Conservation (phyloP, 495 filamentous ascomycete genomes). For the Aspergillus asperescens region DNA sequence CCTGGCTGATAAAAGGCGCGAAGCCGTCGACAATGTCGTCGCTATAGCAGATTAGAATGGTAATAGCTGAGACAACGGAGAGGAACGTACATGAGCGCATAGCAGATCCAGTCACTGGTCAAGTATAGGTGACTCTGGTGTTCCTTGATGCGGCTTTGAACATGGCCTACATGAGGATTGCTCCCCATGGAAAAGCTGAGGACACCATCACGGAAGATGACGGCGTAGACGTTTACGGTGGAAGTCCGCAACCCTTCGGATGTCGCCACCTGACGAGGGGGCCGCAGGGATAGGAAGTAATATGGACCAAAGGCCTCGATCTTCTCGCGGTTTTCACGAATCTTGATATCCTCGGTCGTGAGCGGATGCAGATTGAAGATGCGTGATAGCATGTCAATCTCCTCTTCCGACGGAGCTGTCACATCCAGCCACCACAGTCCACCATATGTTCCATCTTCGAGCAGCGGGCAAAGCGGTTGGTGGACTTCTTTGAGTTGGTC, state of each 20-base stretch:
- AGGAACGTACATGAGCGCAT: constrained; percentile 71
- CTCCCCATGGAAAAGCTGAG: constrained; percentile 79
- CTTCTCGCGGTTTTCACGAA: constrained; percentile 85
- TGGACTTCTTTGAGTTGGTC: constrained; percentile 70
- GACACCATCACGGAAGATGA: constrained; percentile 86
- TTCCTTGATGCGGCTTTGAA: constrained; percentile 76
- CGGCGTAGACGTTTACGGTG: constrained; percentile 81
- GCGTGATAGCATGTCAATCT: constrained; percentile 70
- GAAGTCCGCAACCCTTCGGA: constrained; percentile 62
- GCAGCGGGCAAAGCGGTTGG: constrained; percentile 71
- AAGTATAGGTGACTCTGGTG: constrained; percentile 80
- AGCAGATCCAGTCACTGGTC: constrained; percentile 94
- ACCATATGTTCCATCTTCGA: constrained; percentile 56
- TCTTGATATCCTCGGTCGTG: constrained; percentile 88
- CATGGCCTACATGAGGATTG: constrained; percentile 70
- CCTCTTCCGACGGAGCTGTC: constrained; percentile 73
- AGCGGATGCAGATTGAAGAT: constrained; percentile 85
- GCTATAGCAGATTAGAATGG: constrained; percentile 31
- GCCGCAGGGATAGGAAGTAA: constrained; percentile 88
- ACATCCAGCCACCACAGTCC: constrained; percentile 91
- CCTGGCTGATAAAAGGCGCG: constrained; percentile 68
- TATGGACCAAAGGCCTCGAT: constrained; percentile 89
- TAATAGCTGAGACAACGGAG: constrained; percentile 8
- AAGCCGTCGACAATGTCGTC: constrained; percentile 94
- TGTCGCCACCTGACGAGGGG: constrained; percentile 66